Evolutionary conservation across 176 grass and related monocot genomes (phyloP), one percentile per base, ranked within the genome.

Genomic region (Eragrostis nindensis): DNA sequence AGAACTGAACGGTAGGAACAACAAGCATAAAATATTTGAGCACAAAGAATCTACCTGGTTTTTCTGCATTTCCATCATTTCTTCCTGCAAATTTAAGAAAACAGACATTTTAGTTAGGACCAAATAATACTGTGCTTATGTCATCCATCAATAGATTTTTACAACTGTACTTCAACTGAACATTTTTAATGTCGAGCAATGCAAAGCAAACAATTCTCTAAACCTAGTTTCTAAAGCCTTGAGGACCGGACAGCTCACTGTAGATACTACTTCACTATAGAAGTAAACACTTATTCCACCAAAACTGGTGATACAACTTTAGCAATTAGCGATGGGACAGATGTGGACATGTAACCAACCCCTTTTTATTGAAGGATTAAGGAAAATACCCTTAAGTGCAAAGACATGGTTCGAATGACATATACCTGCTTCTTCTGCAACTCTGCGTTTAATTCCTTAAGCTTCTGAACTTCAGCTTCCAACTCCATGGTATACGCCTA

Each of bases 401-500:
- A 10, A 78, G 26, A 50, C 73, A 56, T 56, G 41, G 17, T 36
- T 29, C 45, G 44, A 8, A 66, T 66, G 38, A 18, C 6, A 57
- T 24, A 26, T 85, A 94, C 92, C 92, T 94, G 92, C 49, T 94
- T 94, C 79, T 89, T 88, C 44, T 91, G 83, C 79, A 94, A 78
- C 70, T 89, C 89, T 41, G 64, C 39, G 42, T 94, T 94, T 47
- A 84, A 76, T 74, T 89, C 89, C 80, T 94, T 94, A 22, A 94
- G 86, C 77, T 94, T 94, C 64, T 90, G 79, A 88, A 94, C 83
- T 87, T 94, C 89, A 85, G 92, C 89, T 85, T 94, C 92, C 75
- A 94, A 80, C 76, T 94, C 92, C 86, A 94, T 89, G 1, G 92
- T 94, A 69, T 94, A 94, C 21, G 92, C 92, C 92, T 94, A 54